Evolutionary conservation across 2,329 filamentous ascomycete species (phyloP).

Genomic region (Ascochyta rabiei): DNA sequence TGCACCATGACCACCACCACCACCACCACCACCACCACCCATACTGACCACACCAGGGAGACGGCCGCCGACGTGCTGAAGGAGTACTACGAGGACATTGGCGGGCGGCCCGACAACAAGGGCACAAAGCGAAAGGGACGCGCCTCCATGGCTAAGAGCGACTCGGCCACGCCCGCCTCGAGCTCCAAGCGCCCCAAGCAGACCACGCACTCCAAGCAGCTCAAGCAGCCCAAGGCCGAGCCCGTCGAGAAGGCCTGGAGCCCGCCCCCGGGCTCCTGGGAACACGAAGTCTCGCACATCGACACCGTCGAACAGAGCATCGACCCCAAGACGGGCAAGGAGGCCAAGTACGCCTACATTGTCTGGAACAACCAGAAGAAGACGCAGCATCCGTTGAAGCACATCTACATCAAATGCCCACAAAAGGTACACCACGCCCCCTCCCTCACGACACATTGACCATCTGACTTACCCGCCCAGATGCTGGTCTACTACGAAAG

Average conservation of each 20-base stretch:
- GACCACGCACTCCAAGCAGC: conserved; percentile 36
- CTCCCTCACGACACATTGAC: background rate
- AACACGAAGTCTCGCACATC: conserved; percentile 71
- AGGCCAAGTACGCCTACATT: conserved; percentile 69
- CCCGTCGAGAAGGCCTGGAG: conserved; percentile 61
- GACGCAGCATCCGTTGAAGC: conserved; percentile 71
- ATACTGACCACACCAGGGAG: conserved; percentile 25
- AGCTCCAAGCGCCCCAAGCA: conserved; percentile 43
- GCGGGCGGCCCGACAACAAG: conserved; percentile 65
- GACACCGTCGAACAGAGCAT: conserved; percentile 72
- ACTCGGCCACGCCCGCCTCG: conserved; percentile 30
- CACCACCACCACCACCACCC: background rate
- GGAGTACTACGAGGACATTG: conserved; percentile 67
- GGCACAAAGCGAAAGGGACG: conserved; percentile 60
- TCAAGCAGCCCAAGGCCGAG: conserved; percentile 32
- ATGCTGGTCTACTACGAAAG: conserved; percentile 59
- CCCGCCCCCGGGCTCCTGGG: conserved; percentile 77
- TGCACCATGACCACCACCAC: too few relatives aligned
- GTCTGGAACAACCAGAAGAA: conserved; percentile 77
- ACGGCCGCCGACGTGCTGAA: conserved; percentile 61
- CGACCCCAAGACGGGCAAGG: conserved; percentile 48
- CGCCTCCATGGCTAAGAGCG: conserved; percentile 33
- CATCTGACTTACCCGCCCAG: conserved; percentile 18
- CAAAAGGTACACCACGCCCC: conserved; percentile 63
- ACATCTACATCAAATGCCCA: conserved; percentile 76